These are phyloP conservation scores for Geotrichum histeridarum DNA, from an alignment of 1,139 yeast genomes.

Conservation along the genomic window DNA sequence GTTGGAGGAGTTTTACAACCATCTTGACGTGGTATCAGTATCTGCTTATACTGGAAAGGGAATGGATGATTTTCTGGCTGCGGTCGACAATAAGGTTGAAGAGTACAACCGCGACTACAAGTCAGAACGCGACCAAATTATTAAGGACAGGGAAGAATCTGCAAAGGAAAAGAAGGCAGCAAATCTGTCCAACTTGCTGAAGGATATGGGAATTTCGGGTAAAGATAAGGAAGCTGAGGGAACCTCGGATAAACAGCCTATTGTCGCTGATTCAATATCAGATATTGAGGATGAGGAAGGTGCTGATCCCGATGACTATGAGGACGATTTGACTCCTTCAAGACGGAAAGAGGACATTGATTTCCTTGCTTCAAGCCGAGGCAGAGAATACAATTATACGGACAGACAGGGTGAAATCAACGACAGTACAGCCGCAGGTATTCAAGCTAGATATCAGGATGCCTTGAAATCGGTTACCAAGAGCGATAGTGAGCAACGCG, in stretches of 20 bases:
- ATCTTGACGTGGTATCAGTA: conserved; percentile 84
- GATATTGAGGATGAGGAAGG: conserved; percentile 49
- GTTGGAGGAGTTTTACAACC: conserved; percentile 94
- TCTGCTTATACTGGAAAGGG: conserved; percentile 92
- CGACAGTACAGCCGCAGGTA: conserved; percentile 46
- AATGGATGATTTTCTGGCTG: conserved; percentile 77
- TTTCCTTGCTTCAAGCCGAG: conserved; percentile 23
- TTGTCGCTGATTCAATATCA: conserved; percentile 58
- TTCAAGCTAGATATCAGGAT: conserved; percentile 65
- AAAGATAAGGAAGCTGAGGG: not conserved
- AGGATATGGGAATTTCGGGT: conserved; percentile 61
- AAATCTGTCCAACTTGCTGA: conserved; percentile 67
- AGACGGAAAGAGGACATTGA: conserved; percentile 26
- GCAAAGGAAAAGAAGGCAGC: conserved; percentile 69
- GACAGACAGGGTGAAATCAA: conserved; percentile 57
- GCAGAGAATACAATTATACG: conserved; percentile 71
- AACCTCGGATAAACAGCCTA: conserved; percentile 10
- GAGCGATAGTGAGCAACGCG: conserved; percentile 20
- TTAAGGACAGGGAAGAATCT: conserved; percentile 69
- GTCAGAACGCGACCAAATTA: conserved; percentile 77
- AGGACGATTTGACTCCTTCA: conserved; percentile 32
- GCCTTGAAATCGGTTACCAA: conserved; percentile 40
- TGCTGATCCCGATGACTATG: conserved; percentile 46
- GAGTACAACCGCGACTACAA: conserved; percentile 82
- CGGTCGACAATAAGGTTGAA: conserved; percentile 79